Base-by-base conservation (phyloP, 345 rosid genomes). In the Raphanus sativus region DNA sequence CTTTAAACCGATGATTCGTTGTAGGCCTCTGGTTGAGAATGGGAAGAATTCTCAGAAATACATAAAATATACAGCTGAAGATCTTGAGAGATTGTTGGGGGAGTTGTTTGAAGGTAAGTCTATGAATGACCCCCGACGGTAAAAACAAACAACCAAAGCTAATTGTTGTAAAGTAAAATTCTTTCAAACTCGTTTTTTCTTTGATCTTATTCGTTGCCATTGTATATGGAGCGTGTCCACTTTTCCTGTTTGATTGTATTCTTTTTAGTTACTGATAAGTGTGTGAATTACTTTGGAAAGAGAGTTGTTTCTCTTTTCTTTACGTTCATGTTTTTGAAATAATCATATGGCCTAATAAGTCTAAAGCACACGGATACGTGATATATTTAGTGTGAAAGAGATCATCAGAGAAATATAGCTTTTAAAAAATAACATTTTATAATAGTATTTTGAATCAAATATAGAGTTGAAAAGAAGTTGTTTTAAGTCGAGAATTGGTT, bases 31-130 rank as follows among this genome's bases (percentile, higher is more conserved):
- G 15, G 98, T 95, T 75, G 98, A 95, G 83, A 85, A 74, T 54
- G 99, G 96, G 66, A 95, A 91, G 83, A 84, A 83, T 67, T 84
- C 97, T 1, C 93, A 88, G 85, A 95, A 88, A 84, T 95, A 93
- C 80, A 88, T 93, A 5, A 91, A 81, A 75, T 93, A 90, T 81
- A 50, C 88, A 1, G 87, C 96, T 0, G 99, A 95, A 83, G 99
- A 95, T 84, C 93, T 95, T 32, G 98, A 95, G 48, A 87, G 89
- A 63, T 89, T 93, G 93, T 67, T 95, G 84, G 90, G 94, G 9
- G 98, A 95, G 74, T 93, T 95, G 79, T 95, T 95, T 26, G 99
- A 95, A 78, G 97, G 96, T 65, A 93, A 88, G 86, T 87, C 84
- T 36, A 71, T 80, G 77, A 89, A 77, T 71, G 99, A 95, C 70